Evolutionary conservation across 345 rosid species (phyloP).

Genomic region (Excoecaria agallocha): DNA sequence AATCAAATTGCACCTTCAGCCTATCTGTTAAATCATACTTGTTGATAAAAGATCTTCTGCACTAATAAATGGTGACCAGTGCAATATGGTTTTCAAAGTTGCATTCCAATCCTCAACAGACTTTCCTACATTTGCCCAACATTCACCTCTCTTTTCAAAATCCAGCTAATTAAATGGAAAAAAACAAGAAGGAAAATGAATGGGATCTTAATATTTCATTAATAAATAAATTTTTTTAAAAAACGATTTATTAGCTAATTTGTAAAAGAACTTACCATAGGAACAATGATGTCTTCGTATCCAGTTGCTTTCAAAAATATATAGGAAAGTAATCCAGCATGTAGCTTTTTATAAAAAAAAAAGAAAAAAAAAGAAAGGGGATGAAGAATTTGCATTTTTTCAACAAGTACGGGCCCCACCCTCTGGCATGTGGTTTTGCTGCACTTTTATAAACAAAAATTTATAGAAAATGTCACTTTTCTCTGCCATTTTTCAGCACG

Average conservation of each 20-base stretch:
- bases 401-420: no score
- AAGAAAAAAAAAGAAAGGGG: no score
- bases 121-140: constrained; percentile 44
- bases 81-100: constrained; percentile 49
- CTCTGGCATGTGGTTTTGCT: no score
- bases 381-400: no score
- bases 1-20: no score
- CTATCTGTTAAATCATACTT: constrained; percentile 50
- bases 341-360: no score
- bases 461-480: no score
- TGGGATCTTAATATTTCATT: no score
- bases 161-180: constrained; percentile 52
- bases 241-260: not conserved
- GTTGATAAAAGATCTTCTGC: constrained; percentile 49
- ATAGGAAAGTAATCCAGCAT: constrained; percentile 78
- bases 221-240: no score
- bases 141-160: constrained; percentile 41
- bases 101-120: constrained; percentile 49
- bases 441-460: no score
- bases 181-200: no score
- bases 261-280: constrained; percentile 47
- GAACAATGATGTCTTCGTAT: constrained; percentile 73
- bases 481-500: no score
- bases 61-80: constrained; percentile 69
- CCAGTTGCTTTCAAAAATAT: constrained; percentile 57